These are phyloP conservation scores for Cryphonectria nitschkei DNA, from an alignment of 2,329 filamentous ascomycete genomes.

Conservation along the genomic window DNA sequence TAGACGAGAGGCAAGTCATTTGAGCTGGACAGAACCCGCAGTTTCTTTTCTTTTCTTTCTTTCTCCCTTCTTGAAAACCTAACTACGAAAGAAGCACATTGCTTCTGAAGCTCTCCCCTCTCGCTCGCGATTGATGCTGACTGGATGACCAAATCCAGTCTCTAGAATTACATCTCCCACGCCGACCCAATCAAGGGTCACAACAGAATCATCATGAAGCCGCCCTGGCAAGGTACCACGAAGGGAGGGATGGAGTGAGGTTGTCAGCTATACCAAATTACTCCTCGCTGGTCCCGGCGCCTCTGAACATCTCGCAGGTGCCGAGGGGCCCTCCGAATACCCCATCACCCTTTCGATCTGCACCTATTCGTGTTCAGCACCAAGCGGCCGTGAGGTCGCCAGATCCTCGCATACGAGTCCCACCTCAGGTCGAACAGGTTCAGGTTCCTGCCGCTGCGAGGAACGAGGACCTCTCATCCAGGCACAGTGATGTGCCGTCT, in stretches of 20 bases:
- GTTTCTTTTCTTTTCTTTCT: no score
- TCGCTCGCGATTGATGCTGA: background rate
- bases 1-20: slow-evolving; percentile 1
- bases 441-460: background rate
- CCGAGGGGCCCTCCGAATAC: background rate
- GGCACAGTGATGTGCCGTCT: background rate
- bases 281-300: background rate
- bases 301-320: background rate
- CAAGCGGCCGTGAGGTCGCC: background rate
- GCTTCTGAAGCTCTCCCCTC: background rate
- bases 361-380: background rate
- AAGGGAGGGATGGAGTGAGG: background rate
- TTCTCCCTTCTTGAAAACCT: no score
- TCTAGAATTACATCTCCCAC: background rate
- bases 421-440: background rate
- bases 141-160: background rate
- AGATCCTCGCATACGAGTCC: background rate
- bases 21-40: no score
- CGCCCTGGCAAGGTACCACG: background rate
- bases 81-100: background rate
- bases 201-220: background rate
- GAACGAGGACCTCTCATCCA: background rate
- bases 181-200: background rate
- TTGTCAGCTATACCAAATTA: background rate
- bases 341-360: background rate